A percentile compares a stretch with the other conserved stretches of the same genome.
Conservation (phyloP, 371 early-diverging fungal species). For the Sporodiniella umbellata region DNA sequence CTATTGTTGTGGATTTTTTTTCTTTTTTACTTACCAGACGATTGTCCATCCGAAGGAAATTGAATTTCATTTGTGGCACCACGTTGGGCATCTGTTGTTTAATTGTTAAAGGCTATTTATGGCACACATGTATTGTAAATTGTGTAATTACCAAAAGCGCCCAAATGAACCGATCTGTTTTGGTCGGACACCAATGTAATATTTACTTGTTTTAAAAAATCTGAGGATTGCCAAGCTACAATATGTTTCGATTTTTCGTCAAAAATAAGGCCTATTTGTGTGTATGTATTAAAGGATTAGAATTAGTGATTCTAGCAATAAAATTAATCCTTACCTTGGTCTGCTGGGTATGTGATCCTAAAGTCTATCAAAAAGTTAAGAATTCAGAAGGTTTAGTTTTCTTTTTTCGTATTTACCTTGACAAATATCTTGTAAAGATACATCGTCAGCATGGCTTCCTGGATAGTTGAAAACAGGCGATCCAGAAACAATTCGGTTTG, state of each 20-base stretch:
- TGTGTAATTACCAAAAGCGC: conserved; percentile 29
- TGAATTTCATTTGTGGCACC: conserved; percentile 34
- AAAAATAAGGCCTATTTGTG: conserved; percentile 29
- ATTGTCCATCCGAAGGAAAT: conserved; percentile 15
- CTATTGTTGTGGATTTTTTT: too few relatives aligned
- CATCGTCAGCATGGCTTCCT: conserved; percentile 23
- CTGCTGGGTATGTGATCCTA: conserved; percentile 31
- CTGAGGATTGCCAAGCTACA: conserved; percentile 37
- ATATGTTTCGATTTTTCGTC: conserved; percentile 33
- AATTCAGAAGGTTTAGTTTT: neutral
- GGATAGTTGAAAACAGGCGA: conserved; percentile 31
- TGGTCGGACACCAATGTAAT: conserved; percentile 24
- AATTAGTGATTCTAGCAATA: too few relatives aligned
- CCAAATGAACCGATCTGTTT: conserved; percentile 14
- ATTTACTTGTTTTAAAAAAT: conserved; percentile 26
- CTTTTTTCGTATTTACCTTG: conserved; percentile 8
- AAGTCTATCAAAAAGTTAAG: conserved; percentile 17
- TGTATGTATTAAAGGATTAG: too few relatives aligned
- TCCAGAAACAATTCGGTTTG: conserved; percentile 35
- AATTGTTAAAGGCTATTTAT: neutral
- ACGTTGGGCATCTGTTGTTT: conserved; percentile 22
- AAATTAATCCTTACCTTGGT: conserved; percentile 5
- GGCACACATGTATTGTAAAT: neutral
- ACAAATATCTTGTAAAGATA: conserved; percentile 12
- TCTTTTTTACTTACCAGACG: conserved; percentile 16